These are phyloP conservation scores for Penicillium vulpinum DNA, from an alignment of 2,329 filamentous ascomycete species.

Conservation along the genomic window DNA sequence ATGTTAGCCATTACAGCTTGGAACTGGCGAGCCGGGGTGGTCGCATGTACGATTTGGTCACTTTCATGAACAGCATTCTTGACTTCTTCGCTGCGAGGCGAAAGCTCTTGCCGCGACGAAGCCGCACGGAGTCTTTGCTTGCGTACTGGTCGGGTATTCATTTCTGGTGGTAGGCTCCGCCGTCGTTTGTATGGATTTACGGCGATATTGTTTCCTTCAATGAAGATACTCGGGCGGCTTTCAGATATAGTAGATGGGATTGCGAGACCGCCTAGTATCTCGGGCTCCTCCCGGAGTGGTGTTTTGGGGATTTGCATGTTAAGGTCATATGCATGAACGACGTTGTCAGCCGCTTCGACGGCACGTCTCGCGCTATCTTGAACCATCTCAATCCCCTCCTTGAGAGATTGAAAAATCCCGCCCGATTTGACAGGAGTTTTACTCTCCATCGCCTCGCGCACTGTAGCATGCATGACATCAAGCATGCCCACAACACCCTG, in stretches of 20 bases:
- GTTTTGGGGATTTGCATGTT: constrained; percentile 73
- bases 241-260: constrained; percentile 28
- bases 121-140: constrained; percentile 39
- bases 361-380: constrained; percentile 72
- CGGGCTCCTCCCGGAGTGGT: constrained; percentile 47
- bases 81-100: constrained; percentile 42
- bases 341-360: constrained; percentile 72
- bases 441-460: constrained; percentile 63
- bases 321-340: constrained; percentile 73
- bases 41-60: constrained; percentile 42
- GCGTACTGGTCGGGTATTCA: constrained; percentile 33
- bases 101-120: constrained; percentile 36
- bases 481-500: constrained; percentile 75
- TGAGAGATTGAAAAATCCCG: constrained; percentile 61
- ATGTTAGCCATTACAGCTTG: constrained; percentile 44
- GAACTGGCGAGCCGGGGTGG: constrained; percentile 36
- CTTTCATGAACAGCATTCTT: constrained; percentile 46
- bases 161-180: constrained; percentile 43
- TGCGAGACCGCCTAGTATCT: constrained; percentile 29
- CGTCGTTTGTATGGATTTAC: constrained; percentile 49
- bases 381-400: constrained; percentile 69
- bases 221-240: constrained; percentile 42
- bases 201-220: constrained; percentile 46
- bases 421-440: constrained; percentile 53
- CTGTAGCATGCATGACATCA: constrained; percentile 73